A percentile compares a stretch with the other conserved stretches of the same genome.
Evolutionary conservation across 2,329 filamentous ascomycete species (phyloP).

Genomic region (Chrysoporthe austroafricana): DNA sequence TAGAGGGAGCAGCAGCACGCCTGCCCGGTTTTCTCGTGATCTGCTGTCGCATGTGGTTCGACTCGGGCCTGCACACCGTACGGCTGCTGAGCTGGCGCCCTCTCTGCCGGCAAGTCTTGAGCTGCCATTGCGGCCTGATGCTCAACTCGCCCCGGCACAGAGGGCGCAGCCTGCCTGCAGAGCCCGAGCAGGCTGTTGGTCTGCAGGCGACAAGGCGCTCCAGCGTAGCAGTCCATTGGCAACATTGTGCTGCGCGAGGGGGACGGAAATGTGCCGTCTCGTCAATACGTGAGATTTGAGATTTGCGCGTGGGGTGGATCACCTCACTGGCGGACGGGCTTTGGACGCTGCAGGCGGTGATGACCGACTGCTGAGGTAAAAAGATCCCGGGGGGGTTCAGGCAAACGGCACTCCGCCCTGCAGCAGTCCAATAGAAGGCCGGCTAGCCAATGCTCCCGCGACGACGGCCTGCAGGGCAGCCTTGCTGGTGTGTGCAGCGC

Average conservation of each 20-base stretch:
- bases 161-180: too few relatives aligned
- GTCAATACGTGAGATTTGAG: not conserved
- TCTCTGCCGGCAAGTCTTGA: not conserved
- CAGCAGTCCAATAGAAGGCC: not conserved
- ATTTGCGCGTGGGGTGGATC: slow-evolving; percentile 11
- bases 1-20: slow-evolving; percentile 1
- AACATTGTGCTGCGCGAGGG: slow-evolving; percentile 11
- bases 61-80: slow-evolving; percentile 5
- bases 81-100: not conserved
- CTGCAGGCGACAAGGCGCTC: not conserved
- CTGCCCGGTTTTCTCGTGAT: not conserved
- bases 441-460: not conserved
- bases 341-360: slow-evolving; percentile 8
- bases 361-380: slow-evolving; percentile 9
- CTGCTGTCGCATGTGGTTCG: slow-evolving; percentile 1
- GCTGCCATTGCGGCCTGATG: too few relatives aligned
- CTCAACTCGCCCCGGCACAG: too few relatives aligned
- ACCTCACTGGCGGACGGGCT: not conserved
- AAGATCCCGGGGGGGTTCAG: not conserved
- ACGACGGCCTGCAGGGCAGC: not conserved
- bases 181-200: not conserved
- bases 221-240: not conserved
- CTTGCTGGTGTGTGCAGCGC: not conserved
- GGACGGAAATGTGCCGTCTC: slow-evolving; percentile 7
- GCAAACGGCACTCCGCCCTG: not conserved